These are phyloP conservation scores for Phytopythium oedochilum DNA, from an alignment of 352 stramenopile genomes.

Conservation along the genomic window DNA sequence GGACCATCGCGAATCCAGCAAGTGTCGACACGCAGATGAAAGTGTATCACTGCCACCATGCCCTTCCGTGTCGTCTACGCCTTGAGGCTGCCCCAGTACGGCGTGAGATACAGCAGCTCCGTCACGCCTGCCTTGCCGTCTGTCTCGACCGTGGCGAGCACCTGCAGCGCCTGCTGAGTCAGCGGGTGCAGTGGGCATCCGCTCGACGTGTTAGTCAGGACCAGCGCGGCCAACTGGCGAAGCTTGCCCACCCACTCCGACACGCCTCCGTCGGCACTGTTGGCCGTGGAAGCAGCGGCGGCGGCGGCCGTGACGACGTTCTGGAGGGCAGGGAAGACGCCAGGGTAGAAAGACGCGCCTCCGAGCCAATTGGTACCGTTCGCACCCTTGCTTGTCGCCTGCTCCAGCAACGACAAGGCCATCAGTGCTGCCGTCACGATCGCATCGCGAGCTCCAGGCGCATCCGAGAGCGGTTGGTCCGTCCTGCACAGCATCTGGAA, in stretches of 20 bases:
- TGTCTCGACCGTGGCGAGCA: conserved; percentile 9
- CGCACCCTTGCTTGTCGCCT: conserved; percentile 12
- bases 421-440: conserved; percentile 21
- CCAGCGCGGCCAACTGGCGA: conserved; percentile 10
- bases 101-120: conserved; percentile 45
- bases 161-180: conserved; percentile 26
- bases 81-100: conserved; percentile 25
- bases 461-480: conserved; percentile 8
- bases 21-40: too few relatives aligned
- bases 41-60: too few relatives aligned
- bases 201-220: conserved; percentile 17
- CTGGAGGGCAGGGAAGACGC: conserved; percentile 51
- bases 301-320: conserved; percentile 38
- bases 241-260: conserved; percentile 13
- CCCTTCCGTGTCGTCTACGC: too few relatives aligned
- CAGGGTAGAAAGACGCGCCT: conserved; percentile 61
- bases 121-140: conserved; percentile 5
- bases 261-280: conserved; percentile 2
- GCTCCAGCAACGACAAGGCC: conserved; percentile 23
- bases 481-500: conserved; percentile 31
- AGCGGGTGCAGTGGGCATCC: conserved; percentile 23
- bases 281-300: conserved; percentile 17
- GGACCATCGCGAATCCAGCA: too few relatives aligned
- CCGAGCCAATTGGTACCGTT: conserved; percentile 41
- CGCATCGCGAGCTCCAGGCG: conserved; percentile 17